Percentiles rank a stretch among this genome's conserved stretches.
phyloP scores from a whole-genome alignment of 768 basidiomycete genomes.

The Calocera cornea region DNA sequence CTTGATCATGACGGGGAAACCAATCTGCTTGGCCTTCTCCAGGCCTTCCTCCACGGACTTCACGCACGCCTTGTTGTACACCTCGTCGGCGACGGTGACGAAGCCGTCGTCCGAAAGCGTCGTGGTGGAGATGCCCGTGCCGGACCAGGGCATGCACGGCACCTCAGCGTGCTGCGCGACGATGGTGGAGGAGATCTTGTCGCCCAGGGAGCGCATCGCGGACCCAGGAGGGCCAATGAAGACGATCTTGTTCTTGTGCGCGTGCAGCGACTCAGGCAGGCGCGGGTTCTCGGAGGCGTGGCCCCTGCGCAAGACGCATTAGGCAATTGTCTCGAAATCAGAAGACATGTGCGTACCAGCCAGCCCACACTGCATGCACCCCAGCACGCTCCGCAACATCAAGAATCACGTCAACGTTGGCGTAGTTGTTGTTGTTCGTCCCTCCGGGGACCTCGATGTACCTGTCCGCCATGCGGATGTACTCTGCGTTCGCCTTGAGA shows the following conservation, averaged over 20 bases:
- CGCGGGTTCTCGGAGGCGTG: constrained; percentile 98
- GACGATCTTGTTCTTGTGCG: constrained; percentile 89
- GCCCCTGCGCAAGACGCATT: constrained; percentile 36
- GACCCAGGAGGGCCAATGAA: constrained; percentile 99
- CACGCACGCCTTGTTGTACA: constrained; percentile 79
- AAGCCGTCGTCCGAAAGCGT: constrained; percentile 71
- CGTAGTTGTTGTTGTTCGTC: constrained; percentile 98
- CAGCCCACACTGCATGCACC: constrained; percentile 99
- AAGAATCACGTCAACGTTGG: constrained; percentile 97
- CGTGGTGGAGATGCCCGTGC: constrained; percentile 83
- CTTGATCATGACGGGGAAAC: constrained; percentile 99
- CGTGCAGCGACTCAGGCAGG: constrained; percentile 81
- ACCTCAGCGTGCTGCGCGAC: constrained; percentile 94
- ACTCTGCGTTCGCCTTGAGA: constrained; percentile 96
- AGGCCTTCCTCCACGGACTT: constrained; percentile 78
- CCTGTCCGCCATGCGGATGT: constrained; percentile 99
- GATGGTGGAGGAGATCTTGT: constrained; percentile 99
- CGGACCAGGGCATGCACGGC: constrained; percentile 99
- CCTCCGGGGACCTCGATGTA: constrained; percentile 98
- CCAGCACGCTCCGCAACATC: constrained; percentile 95
- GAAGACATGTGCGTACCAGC: constrained; percentile 44
- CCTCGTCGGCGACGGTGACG: constrained; percentile 86
- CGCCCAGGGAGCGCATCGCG: constrained; percentile 96
- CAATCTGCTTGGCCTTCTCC: constrained; percentile 68
- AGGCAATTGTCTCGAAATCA: background rate